phyloP scores from a whole-genome alignment of 257 asterid genomes.

The Cruciata laevipes region DNA sequence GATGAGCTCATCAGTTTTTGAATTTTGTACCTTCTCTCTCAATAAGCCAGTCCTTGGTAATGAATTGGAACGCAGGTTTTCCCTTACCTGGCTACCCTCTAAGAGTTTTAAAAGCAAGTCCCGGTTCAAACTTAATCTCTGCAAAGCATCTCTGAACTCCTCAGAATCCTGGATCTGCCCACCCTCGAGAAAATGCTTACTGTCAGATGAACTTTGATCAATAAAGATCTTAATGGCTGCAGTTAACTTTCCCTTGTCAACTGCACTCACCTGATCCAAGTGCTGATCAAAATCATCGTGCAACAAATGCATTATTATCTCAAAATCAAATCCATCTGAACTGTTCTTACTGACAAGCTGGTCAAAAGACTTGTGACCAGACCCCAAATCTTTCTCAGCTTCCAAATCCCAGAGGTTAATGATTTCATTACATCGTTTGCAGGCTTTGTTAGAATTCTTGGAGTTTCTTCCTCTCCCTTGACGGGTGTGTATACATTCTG shows the following conservation, averaged over 20 bases:
- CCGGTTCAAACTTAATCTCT: conserved; percentile 41
- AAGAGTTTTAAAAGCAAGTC: conserved; percentile 54
- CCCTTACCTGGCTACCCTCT: conserved; percentile 31
- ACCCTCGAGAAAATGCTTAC: conserved; percentile 41
- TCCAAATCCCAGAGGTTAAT: conserved; percentile 37
- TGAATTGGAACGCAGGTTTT: conserved; percentile 26
- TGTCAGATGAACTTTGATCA: conserved; percentile 38
- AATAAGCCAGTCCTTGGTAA: conserved; percentile 25
- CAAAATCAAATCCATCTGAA: conserved; percentile 43
- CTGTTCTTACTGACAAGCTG: conserved; percentile 20
- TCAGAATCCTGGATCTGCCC: conserved; percentile 37
- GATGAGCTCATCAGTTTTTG: conserved; percentile 40
- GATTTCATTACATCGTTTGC: conserved; percentile 29
- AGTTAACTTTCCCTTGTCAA: conserved; percentile 52
- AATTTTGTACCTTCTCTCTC: conserved; percentile 29
- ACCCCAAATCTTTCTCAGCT: conserved; percentile 21
- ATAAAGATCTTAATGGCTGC: conserved; percentile 56
- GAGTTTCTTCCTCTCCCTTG: conserved; percentile 30
- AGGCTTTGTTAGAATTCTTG: conserved; percentile 31
- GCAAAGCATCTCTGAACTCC: conserved; percentile 66
- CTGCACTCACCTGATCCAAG: conserved; percentile 25
- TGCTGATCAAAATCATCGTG: conserved; percentile 25
- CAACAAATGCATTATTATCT: conserved; percentile 35
- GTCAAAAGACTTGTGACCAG: conserved; percentile 27
- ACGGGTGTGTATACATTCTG: conserved; percentile 24